Evolutionary conservation across 495 filamentous ascomycete species (phyloP).

Genomic region (Echria macrotheca): DNA sequence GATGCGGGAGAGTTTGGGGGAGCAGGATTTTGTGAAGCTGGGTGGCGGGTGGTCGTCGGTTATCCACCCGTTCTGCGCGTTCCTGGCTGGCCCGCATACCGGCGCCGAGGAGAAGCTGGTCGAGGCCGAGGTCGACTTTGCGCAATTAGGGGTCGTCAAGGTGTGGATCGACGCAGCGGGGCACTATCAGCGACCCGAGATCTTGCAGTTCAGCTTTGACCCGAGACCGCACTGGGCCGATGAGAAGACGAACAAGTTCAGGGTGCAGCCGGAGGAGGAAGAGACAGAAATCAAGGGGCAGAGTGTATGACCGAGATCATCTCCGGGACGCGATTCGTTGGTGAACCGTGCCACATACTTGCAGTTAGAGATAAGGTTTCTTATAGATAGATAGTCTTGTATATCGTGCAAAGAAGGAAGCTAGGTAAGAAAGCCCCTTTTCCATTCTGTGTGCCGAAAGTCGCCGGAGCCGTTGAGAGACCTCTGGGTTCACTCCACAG

Average conservation of each 20-base stretch:
- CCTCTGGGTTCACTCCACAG: too few species aligned
- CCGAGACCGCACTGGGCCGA: conserved; percentile 30
- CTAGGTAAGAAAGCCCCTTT: too few species aligned
- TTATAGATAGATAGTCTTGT: too few species aligned
- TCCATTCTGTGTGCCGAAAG: too few species aligned
- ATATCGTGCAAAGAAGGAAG: too few species aligned
- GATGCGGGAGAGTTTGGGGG: conserved; percentile 37
- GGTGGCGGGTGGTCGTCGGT: conserved; percentile 38
- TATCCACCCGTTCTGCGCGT: conserved; percentile 31
- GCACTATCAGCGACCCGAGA: conserved; percentile 38
- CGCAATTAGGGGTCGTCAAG: conserved; percentile 32
- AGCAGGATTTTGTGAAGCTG: conserved; percentile 34
- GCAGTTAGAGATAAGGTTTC: too few species aligned
- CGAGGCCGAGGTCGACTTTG: conserved; percentile 34
- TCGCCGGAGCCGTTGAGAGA: too few species aligned
- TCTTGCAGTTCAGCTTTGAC: conserved; percentile 32
- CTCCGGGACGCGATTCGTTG: too few species aligned
- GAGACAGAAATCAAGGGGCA: too few species aligned
- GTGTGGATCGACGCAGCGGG: conserved; percentile 36
- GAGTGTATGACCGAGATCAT: too few species aligned
- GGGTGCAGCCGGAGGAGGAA: not conserved
- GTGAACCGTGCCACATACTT: too few species aligned
- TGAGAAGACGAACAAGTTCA: conserved; percentile 17
- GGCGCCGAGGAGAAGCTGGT: conserved; percentile 31
- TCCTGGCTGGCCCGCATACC: conserved; percentile 32